Evolutionary conservation across 306 rosid genomes (phyloP), one percentile per base, ranked within the genome.

Genomic region (Cicer bijugum): DNA sequence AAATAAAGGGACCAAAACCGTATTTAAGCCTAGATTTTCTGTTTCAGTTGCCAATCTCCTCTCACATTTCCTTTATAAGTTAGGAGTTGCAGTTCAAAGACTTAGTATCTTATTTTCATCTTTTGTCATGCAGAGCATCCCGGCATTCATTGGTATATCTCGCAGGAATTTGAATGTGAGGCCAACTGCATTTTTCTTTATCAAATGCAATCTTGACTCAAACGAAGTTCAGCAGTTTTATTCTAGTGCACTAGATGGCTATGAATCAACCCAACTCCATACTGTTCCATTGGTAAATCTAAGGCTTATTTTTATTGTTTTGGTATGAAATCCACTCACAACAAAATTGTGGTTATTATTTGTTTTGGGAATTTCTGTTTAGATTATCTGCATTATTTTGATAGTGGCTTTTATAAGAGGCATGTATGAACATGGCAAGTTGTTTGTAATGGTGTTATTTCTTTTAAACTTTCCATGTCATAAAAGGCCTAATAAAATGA

Each of bases 261-360:
- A 85, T 68, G 97, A 94, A 83, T 94, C 99, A 63, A 91, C 97
- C 65, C 90, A 94, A 77, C 89, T 94, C 9, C 82, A 83, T 70
- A 82, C 95, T 45, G 95, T 86, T 75, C 62, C 97, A 74, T 50
- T 85, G 96, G 99, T 94, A 75, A 80, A 88, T 66, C 72, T 44
- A 45, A 67, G 50, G 10, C 67, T 76, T 40, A 6, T 65, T 45
- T 81, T 37, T 35, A 16, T 47, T 12, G 61, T 56, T 7, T 20
- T 52, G 11, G 17, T 20, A 51, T 67, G 72, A 84, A 67, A 47
- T 76, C 75, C 75, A 8, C 72, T 58, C 62, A 42, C 50, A 50
- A 62, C 74, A 67, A 50, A 51, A 23, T 60, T 51, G 37, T 74
- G 65, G 42, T 38, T 40, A 1, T 56, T 55, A 17, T 65, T 19